Percentiles rank a stretch among this genome's conserved stretches.
These are phyloP conservation scores for Colletotrichum musicola DNA, from an alignment of 2,329 filamentous ascomycete genomes.

Conservation along the genomic window DNA sequence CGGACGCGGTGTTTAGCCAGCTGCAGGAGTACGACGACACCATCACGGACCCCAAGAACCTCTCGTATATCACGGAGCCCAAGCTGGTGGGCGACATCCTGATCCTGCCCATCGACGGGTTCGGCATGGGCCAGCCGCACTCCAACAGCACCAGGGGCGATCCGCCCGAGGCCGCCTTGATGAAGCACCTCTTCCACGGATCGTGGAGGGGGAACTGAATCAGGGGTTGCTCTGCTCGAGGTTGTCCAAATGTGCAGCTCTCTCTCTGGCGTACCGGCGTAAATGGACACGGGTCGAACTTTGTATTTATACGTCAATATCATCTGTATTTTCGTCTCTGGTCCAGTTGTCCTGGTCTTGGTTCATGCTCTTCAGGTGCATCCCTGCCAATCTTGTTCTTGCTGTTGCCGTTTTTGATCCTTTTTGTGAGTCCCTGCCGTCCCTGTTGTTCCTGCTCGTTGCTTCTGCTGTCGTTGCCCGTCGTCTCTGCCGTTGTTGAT, in stretches of 20 bases:
- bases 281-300: neutral
- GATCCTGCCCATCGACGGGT: conserved; percentile 45
- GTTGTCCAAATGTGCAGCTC: neutral
- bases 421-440: too few species aligned
- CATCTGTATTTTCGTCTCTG: too few species aligned
- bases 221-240: neutral
- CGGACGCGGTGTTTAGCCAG: conserved; percentile 47
- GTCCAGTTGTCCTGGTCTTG: too few species aligned
- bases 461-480: too few species aligned
- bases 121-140: conserved; percentile 46
- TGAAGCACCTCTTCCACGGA: conserved; percentile 44
- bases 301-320: too few species aligned
- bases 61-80: conserved; percentile 36
- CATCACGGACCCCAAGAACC: conserved; percentile 28
- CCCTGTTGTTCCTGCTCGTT: too few species aligned
- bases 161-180: conserved; percentile 43
- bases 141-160: conserved; percentile 46
- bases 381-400: too few species aligned
- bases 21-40: conserved; percentile 42
- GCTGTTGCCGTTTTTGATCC: too few species aligned
- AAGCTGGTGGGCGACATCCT: conserved; percentile 41
- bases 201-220: conserved; percentile 3
- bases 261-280: neutral
- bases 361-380: too few species aligned
- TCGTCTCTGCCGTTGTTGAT: too few species aligned